Evolutionary conservation across 768 basidiomycete genomes (phyloP).

Genomic region (Russula compacta): DNA sequence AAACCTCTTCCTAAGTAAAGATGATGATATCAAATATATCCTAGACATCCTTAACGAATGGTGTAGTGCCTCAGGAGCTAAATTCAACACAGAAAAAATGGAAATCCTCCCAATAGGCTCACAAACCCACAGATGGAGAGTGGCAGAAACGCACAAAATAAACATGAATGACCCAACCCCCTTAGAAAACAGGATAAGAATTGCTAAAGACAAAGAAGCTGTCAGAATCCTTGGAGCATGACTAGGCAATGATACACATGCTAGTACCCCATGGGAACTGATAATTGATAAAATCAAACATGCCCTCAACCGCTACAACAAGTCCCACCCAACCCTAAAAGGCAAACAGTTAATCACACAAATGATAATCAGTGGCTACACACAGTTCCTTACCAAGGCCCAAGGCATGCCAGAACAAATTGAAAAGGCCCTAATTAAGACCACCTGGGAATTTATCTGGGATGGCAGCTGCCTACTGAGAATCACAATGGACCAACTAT

Average conservation of each 20-base stretch:
- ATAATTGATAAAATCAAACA: neutral
- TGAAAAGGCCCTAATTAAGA: neutral
- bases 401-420: neutral
- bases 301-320: neutral
- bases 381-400: neutral
- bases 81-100: too few species aligned
- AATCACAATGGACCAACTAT: neutral
- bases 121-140: too few species aligned
- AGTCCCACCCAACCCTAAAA: neutral
- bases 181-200: neutral
- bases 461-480: neutral
- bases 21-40: too few species aligned
- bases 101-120: too few species aligned
- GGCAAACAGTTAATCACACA: neutral
- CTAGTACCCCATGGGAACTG: neutral
- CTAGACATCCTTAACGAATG: too few species aligned
- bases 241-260: neutral
- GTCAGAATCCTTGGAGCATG: neutral
- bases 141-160: too few species aligned
- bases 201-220: neutral
- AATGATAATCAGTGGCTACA: neutral
- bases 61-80: too few species aligned
- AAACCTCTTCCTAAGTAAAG: too few species aligned
- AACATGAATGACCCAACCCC: too few species aligned
- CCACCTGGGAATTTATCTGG: conserved; percentile 20